Evolutionary conservation across 139 green algal genomes (phyloP).

Genomic region (Chlamydomonas sp.): DNA sequence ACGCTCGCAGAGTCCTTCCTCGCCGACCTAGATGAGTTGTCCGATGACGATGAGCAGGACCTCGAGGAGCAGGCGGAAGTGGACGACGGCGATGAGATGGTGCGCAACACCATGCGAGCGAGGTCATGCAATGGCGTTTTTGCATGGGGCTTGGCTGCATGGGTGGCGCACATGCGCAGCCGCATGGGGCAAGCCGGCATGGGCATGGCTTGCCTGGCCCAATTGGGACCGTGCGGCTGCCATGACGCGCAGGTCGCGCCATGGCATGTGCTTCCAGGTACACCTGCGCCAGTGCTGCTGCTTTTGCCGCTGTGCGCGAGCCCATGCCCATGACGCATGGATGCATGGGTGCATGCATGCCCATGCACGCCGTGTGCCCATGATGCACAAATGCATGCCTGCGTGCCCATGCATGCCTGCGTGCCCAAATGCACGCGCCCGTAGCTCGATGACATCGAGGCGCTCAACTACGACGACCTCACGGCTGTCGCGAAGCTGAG

Average conservation of each 20-base stretch:
- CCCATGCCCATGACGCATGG: no score
- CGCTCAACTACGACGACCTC: constrained; percentile 69
- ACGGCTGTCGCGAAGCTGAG: constrained; percentile 61
- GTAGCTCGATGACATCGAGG: constrained; percentile 54
- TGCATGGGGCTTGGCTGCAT: no score
- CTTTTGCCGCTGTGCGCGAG: no score
- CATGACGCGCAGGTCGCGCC: no score
- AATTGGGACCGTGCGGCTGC: no score
- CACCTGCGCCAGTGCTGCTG: no score
- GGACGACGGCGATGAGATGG: constrained; percentile 40
- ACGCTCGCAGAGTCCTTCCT: constrained; percentile 88
- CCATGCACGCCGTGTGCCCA: neutral
- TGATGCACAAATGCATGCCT: neutral
- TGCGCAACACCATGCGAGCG: no score
- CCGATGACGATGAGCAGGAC: constrained; percentile 73
- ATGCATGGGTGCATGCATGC: neutral
- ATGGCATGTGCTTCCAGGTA: no score
- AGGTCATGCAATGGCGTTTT: no score
- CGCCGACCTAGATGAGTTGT: constrained; percentile 91
- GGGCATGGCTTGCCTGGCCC: no score
- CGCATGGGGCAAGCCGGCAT: no score
- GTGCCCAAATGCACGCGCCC: neutral
- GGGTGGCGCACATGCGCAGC: no score
- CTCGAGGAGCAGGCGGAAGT: constrained; percentile 33
- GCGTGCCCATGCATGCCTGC: neutral